These are phyloP conservation scores for Viola odorata DNA, from an alignment of 345 rosid genomes.

Conservation along the genomic window DNA sequence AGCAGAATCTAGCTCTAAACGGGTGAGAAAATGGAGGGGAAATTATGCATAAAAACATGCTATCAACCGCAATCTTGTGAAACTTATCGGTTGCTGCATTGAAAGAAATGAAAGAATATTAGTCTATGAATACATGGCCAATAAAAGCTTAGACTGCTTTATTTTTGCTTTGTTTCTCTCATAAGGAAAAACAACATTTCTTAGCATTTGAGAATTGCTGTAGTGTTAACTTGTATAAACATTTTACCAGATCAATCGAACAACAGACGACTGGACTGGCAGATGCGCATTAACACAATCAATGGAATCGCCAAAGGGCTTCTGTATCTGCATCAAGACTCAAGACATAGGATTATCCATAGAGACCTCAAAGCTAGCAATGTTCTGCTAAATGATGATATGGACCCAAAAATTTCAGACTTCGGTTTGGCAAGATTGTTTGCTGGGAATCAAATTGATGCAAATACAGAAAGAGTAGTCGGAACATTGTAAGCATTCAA, in stretches of 20 bases:
- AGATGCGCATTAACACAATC: slow-evolving; percentile 27
- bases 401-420: slow-evolving; percentile 5
- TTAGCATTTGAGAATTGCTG: too few species aligned
- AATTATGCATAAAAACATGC: too few species aligned
- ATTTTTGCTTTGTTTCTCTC: too few species aligned
- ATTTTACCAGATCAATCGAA: slow-evolving; percentile 21
- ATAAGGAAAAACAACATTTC: too few species aligned
- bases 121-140: slow-evolving; percentile 27
- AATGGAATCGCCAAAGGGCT: slow-evolving; percentile 33
- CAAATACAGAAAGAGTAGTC: too few species aligned
- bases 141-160: slow-evolving; percentile 29
- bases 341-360: too few species aligned
- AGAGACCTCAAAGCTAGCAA: too few species aligned
- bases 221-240: background rate
- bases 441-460: background rate
- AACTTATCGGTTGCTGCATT: slow-evolving; percentile 28
- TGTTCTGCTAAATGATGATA: too few species aligned
- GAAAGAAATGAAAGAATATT: slow-evolving; percentile 26
- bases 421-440: slow-evolving; percentile 1
- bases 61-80: slow-evolving; percentile 42
- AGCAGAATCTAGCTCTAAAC: too few species aligned
- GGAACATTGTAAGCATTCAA: background rate
- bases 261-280: slow-evolving; percentile 24
- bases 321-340: slow-evolving; percentile 25
- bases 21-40: too few species aligned